phyloP scores from a whole-genome alignment of 257 asterid genomes.

The Handroanthus guayacan region DNA sequence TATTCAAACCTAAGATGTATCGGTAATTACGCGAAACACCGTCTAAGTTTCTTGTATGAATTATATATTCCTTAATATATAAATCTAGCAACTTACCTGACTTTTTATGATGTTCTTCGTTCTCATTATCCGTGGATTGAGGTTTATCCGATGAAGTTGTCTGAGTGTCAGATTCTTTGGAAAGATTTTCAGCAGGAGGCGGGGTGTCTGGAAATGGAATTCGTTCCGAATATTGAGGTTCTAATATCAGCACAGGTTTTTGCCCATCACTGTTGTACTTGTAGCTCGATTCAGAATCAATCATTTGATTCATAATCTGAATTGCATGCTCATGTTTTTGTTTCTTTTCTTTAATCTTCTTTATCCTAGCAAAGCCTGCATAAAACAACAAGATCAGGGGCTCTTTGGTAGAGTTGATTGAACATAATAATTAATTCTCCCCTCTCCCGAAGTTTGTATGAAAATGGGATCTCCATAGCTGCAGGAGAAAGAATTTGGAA shows the following conservation, averaged over 20 bases:
- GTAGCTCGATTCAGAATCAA: constrained; percentile 37
- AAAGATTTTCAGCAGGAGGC: background rate
- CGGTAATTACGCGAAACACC: too few species aligned
- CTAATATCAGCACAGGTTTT: constrained; percentile 16
- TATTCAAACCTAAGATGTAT: too few species aligned
- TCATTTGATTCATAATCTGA: constrained; percentile 42
- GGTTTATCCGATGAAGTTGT: background rate
- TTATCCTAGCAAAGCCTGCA: constrained; percentile 47
- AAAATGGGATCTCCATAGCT: background rate
- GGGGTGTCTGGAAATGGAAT: background rate
- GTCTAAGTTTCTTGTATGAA: too few species aligned
- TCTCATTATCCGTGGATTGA: background rate
- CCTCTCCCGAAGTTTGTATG: background rate
- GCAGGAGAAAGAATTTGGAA: background rate
- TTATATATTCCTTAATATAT: background rate
- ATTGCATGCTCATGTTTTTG: constrained; percentile 36
- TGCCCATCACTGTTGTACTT: constrained; percentile 42
- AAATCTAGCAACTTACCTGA: constrained; percentile 3
- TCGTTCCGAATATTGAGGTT: background rate
- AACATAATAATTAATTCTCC: background rate
- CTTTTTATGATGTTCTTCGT: background rate
- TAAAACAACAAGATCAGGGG: background rate
- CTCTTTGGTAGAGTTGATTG: too few species aligned
- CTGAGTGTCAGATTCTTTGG: background rate
- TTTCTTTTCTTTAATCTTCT: constrained; percentile 44